Evolutionary conservation across 345 rosid species (phyloP).

Genomic region (Camelina hispida): DNA sequence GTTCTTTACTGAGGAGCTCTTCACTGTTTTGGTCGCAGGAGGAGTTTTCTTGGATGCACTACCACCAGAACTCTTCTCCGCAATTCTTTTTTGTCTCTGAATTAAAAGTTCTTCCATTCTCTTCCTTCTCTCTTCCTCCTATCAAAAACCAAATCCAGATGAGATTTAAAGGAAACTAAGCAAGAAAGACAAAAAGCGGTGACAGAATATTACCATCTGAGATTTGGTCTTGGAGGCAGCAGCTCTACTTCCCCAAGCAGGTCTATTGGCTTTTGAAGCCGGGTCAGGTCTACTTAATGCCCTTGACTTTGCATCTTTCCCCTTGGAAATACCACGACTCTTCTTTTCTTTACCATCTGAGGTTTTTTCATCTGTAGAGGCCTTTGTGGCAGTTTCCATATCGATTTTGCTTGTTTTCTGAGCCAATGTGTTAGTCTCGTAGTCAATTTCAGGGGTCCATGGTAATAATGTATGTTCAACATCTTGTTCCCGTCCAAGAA

Average conservation of each 20-base stretch:
- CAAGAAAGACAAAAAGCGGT: background rate
- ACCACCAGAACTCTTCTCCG: slow-evolving; percentile 72
- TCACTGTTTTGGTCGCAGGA: slow-evolving; percentile 41
- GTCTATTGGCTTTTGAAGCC: slow-evolving; percentile 58
- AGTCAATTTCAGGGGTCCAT: slow-evolving; percentile 89
- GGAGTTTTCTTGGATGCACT: slow-evolving; percentile 58
- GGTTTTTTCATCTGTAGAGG: slow-evolving; percentile 42
- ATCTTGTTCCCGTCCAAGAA: slow-evolving; percentile 73
- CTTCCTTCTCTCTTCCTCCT: slow-evolving; percentile 91
- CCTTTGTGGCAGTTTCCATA: slow-evolving; percentile 44
- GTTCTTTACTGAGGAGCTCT: slow-evolving; percentile 38
- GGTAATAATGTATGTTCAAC: slow-evolving; percentile 49
- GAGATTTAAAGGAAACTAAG: slow-evolving; percentile 15
- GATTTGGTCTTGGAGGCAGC: slow-evolving; percentile 62
- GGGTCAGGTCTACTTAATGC: slow-evolving; percentile 55
- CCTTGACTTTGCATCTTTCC: slow-evolving; percentile 67
- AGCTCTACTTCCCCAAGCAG: slow-evolving; percentile 65
- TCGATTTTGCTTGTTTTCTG: slow-evolving; percentile 48
- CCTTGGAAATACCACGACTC: slow-evolving; percentile 43
- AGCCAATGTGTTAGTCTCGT: slow-evolving; percentile 53
- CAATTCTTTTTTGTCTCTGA: slow-evolving; percentile 92
- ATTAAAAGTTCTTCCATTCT: slow-evolving; percentile 73
- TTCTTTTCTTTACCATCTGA: slow-evolving; percentile 49
- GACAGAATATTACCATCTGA: slow-evolving; percentile 59
- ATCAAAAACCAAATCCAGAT: slow-evolving; percentile 23